Base-by-base conservation (phyloP, 306 rosid genomes). In the Ormosia semicastrata region DNA sequence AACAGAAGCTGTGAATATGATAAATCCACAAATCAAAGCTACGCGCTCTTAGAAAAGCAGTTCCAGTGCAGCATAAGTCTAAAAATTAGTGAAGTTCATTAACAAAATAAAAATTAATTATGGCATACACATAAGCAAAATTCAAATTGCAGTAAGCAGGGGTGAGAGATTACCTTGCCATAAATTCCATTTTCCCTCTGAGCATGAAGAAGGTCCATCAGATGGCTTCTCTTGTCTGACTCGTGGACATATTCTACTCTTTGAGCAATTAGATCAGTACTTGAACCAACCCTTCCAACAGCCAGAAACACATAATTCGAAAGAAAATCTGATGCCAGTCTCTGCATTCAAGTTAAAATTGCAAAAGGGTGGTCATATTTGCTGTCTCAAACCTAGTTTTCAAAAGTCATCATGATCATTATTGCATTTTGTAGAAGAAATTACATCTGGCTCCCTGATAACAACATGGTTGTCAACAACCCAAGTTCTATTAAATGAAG, bases 201-300 rank as follows among this genome's bases (percentile, higher is more conserved):
- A 53, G 97, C 98, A 86, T 92, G 98, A 76, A 94, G 97, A 75
- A 94, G 97, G 86, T 94, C 98, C 95, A 94, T 91, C 37, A 95
- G 96, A 82, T 93, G 97, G 87, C 98, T 95, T 84, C 98, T 90
- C 83, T 95, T 95, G 81, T 95, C 97, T 82, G 94, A 84, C 63
- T 95, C 98, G 0, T 85, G 97, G 83, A 95, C 98, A 58, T 84
- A 90, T 81, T 95, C 98, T 79, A 95, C 98, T 88, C 97, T 88
- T 87, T 95, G 98, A 73, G 90, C 89, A 79, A 95, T 95, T 70
- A 95, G 86, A 87, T 95, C 98, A 59, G 98, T 95, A 76, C 97
- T 95, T 71, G 98, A 95, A 57, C 98, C 98, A 59, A 95, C 98
- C 85, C 98, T 95, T 89, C 97, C 97, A 78, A 95, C 98, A 70